phyloP scores from a whole-genome alignment of 2,329 filamentous ascomycete species.

The Dichotomopilus funicola region DNA sequence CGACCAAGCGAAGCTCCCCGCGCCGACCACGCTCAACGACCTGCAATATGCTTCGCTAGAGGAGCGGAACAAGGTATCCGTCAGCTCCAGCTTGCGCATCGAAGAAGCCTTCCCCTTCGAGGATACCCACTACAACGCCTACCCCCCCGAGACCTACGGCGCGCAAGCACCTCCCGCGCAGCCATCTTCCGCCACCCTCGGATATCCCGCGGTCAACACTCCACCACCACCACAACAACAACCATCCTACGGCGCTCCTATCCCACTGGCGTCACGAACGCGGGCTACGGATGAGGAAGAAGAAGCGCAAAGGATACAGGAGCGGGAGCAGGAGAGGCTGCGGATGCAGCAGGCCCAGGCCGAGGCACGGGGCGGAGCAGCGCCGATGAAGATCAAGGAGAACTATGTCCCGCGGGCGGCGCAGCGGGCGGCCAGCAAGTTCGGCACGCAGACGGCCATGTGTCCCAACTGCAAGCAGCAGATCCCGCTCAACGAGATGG shows the following conservation, averaged over 20 bases:
- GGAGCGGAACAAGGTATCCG: constrained; percentile 85
- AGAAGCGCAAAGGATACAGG: constrained; percentile 56
- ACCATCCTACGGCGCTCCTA: constrained; percentile 21
- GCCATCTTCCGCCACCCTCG: constrained; percentile 26
- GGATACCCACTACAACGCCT: constrained; percentile 51
- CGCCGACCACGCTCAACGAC: constrained; percentile 83
- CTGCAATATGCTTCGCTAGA: constrained; percentile 91
- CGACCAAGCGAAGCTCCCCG: constrained; percentile 77
- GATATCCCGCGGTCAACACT: constrained; percentile 29
- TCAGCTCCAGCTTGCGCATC: constrained; percentile 74
- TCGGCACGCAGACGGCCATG: constrained; percentile 60
- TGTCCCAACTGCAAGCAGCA: constrained; percentile 93
- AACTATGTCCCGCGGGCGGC: constrained; percentile 87
- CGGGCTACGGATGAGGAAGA: constrained; percentile 50
- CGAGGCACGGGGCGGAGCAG: constrained; percentile 62
- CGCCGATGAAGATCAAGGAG: constrained; percentile 81
- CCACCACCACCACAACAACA: constrained; percentile 34
- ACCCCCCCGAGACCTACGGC: constrained; percentile 39
- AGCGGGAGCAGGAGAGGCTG: constrained; percentile 52
- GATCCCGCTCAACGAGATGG: constrained; percentile 79
- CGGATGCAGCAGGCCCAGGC: constrained; percentile 71
- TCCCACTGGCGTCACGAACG: constrained; percentile 28
- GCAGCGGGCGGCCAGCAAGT: constrained; percentile 60
- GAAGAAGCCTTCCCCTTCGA: constrained; percentile 92
- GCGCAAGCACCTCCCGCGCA: constrained; percentile 39